Base-by-base conservation (phyloP, 2,329 filamentous ascomycete genomes). In the Penicillium nordicum region DNA sequence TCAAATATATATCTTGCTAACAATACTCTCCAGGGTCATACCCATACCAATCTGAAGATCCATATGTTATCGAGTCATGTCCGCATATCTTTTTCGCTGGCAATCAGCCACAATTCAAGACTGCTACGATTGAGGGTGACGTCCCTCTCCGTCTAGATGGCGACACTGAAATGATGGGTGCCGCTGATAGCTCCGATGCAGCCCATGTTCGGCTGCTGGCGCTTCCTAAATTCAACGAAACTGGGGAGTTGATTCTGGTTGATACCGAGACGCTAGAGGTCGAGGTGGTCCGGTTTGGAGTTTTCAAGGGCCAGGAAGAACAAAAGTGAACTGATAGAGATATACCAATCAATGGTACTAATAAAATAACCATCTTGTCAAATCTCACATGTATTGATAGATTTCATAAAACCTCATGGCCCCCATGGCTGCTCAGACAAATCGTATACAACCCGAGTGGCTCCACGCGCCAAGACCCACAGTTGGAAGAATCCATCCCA, bases 51-150 rank as follows among this genome's bases (percentile, higher is more conserved):
- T 89, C 94, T 18, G 84, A 91, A 48, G 95, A 99, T 69, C 92
- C 90, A 0, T 95, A 97, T 69, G 88, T 97, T 42, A 81, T 99
- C 67, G 84, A 87, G 61, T 79, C 86, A 18, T 96, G 90, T 60
- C 94, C 94, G 2, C 93, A 99, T 68, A 79, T 99, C 32, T 97
- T 91, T 76, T 90, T 99, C 71, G 88, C 89, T 1, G 92, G 92
- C 16, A 92, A 89, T 65, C 92, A 96, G 72, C 87, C 90, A 3
- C 80, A 80, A 50, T 96, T 95, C 72, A 86, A 84, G 50, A 92
- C 88, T 3, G 84, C 82, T 30, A 73, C 88, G 1, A 87, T 95
- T 36, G 78, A 87, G 41, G 88, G 75, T 21, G 69, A 72, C 16
- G 55, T 64, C 8, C 66, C 72, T 1, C 61, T 71, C 18, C 68